These are phyloP conservation scores for Ustanciosporium gigantosporum DNA, from an alignment of 1,284 basidiomycete species.

Conservation along the genomic window DNA sequence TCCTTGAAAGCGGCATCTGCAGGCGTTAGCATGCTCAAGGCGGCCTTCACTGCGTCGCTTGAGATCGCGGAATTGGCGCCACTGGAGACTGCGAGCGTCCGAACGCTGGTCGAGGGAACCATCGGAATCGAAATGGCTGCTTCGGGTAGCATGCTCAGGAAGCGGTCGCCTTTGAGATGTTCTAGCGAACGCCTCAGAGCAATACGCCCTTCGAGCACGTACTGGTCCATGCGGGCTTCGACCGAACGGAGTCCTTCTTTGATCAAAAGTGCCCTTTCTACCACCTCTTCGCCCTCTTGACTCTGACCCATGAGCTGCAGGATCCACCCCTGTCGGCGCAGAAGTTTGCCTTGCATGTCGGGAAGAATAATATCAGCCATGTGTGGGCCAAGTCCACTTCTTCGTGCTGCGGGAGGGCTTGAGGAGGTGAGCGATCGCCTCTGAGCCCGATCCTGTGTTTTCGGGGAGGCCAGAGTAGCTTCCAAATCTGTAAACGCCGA, in stretches of 20 bases:
- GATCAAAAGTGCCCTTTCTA: slow-evolving; percentile 34
- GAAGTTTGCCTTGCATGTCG: slow-evolving; percentile 31
- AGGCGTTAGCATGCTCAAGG: slow-evolving; percentile 22
- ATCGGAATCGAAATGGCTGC: slow-evolving; percentile 49
- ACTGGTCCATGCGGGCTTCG: slow-evolving; percentile 25
- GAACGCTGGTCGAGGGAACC: slow-evolving; percentile 31
- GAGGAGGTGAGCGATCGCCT: neutral
- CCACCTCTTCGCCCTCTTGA: slow-evolving; percentile 16
- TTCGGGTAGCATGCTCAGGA: slow-evolving; percentile 53
- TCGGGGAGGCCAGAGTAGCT: slow-evolving; percentile 2
- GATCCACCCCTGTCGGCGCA: slow-evolving; percentile 47
- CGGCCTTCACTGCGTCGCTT: slow-evolving; percentile 27
- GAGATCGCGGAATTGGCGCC: slow-evolving; percentile 25
- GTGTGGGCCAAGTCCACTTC: neutral
- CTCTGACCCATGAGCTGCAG: slow-evolving; percentile 27
- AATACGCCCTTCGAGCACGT: slow-evolving; percentile 35
- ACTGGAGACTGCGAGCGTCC: slow-evolving; percentile 10
- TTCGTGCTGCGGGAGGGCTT: neutral
- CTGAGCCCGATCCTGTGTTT: slow-evolving; percentile 5
- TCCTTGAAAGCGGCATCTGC: slow-evolving; percentile 32
- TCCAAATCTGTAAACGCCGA: slow-evolving; percentile 7
- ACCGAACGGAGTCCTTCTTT: slow-evolving; percentile 9
- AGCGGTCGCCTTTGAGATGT: slow-evolving; percentile 41
- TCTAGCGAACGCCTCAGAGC: slow-evolving; percentile 32
- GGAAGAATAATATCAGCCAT: slow-evolving; percentile 27